These are phyloP conservation scores for Saccharum officinarum DNA, from an alignment of 176 grass and related monocot genomes.

Conservation along the genomic window DNA sequence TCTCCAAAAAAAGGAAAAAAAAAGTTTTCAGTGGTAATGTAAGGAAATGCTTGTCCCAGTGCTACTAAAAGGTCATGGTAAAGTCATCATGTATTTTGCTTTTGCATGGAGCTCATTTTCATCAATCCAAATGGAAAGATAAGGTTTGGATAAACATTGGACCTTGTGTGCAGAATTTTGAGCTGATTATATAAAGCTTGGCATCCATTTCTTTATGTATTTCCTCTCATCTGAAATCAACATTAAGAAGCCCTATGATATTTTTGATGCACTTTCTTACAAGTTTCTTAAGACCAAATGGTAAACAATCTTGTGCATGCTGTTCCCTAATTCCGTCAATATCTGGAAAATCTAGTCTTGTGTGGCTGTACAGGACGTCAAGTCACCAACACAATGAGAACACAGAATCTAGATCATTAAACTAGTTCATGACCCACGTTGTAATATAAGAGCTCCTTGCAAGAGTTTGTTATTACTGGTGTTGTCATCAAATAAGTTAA, in stretches of 20 bases:
- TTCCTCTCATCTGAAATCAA: neutral
- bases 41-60: neutral
- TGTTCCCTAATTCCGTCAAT: neutral
- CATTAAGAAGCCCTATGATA: neutral
- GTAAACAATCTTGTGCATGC: neutral
- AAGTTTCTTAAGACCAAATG: neutral
- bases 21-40: neutral
- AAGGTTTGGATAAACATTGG: neutral
- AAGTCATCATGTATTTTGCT: neutral
- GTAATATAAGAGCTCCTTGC: neutral
- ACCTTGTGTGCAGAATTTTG: neutral
- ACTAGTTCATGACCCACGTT: constrained; percentile 6
- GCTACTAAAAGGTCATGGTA: neutral
- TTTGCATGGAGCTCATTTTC: constrained; percentile 5
- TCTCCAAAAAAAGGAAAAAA: neutral
- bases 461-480: constrained; percentile 16
- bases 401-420: constrained; percentile 7
- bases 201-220: neutral
- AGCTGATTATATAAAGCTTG: constrained; percentile 34
- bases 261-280: neutral
- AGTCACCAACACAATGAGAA: neutral
- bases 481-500: neutral
- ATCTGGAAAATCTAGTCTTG: neutral
- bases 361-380: neutral
- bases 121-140: constrained; percentile 1